Conservation (phyloP, 208 protist species). For the Leishmania braziliensis region DNA sequence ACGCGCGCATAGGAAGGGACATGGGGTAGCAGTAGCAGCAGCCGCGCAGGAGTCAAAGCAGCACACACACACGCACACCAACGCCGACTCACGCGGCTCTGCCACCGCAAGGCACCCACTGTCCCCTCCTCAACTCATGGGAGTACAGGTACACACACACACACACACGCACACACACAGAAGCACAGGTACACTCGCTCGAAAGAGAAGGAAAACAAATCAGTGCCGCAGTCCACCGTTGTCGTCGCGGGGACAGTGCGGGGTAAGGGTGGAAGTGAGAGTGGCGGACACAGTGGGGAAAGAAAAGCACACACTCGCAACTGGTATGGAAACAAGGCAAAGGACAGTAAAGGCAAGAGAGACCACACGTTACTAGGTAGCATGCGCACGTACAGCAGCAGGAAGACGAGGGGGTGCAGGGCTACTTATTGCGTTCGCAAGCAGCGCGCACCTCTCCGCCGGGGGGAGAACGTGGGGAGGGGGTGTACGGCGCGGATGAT, state of each 20-base stretch:
- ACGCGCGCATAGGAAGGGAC: conserved; percentile 1
- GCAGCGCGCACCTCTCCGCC: not conserved
- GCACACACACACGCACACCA: not conserved
- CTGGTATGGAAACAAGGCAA: not conserved
- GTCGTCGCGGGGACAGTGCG: not conserved
- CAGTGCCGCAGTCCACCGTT: not conserved
- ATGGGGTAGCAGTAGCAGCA: not conserved
- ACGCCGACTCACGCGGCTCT: not conserved
- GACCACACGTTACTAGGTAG: not conserved
- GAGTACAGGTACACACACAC: not conserved
- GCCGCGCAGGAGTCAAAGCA: not conserved
- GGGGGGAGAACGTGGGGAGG: not conserved
- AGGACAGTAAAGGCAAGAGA: not conserved
- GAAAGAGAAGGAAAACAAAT: not conserved
- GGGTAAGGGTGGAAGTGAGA: not conserved
- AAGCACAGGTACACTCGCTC: not conserved
- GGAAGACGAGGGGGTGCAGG: not conserved
- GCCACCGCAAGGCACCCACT: not conserved
- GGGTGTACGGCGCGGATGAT: not conserved
- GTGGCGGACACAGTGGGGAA: not conserved
- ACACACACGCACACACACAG: not conserved
- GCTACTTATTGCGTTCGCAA: not conserved
- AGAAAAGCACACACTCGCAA: not conserved
- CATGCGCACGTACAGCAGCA: not conserved
- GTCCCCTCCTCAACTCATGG: conserved; percentile 13